Percentiles rank a stretch among this genome's conserved stretches.
Conservation (phyloP, 805 yeast species). For the Cyberlindnera veronae region DNA sequence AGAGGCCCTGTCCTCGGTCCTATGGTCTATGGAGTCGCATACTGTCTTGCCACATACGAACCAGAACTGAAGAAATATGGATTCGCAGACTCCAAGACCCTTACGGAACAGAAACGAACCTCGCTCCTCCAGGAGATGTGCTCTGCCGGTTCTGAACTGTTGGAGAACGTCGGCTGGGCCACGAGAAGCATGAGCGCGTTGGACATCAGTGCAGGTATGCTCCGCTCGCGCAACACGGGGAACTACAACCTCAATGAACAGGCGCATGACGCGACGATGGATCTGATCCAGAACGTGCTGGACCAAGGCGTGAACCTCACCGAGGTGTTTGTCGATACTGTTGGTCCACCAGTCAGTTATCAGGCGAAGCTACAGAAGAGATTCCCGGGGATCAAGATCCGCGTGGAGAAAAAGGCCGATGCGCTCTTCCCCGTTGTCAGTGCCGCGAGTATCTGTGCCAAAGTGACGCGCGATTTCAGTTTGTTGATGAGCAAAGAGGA, state of each 20-base stretch:
- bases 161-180: conserved; percentile 76
- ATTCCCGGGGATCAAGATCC: conserved; percentile 69
- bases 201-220: conserved; percentile 89
- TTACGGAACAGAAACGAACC: conserved; percentile 69
- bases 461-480: conserved; percentile 84
- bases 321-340: conserved; percentile 89
- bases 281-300: conserved; percentile 62
- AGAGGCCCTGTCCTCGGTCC: conserved; percentile 98
- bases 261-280: conserved; percentile 93
- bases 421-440: conserved; percentile 88
- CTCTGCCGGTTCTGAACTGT: conserved; percentile 39
- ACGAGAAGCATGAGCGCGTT: conserved; percentile 80
- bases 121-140: conserved; percentile 59
- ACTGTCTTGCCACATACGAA: conserved; percentile 55
- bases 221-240: conserved; percentile 50
- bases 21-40: conserved; percentile 93
- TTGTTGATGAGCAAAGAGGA: conserved; percentile 36
- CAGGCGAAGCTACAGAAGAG: conserved; percentile 64
- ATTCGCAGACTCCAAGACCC: conserved; percentile 89
- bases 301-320: conserved; percentile 58
- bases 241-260: conserved; percentile 80
- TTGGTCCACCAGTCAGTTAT: conserved; percentile 89
- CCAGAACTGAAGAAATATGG: conserved; percentile 54
- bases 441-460: conserved; percentile 93
- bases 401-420: conserved; percentile 95